phyloP scores from a whole-genome alignment of 2,329 filamentous ascomycete genomes.

The Monosporascus cannonballus region DNA sequence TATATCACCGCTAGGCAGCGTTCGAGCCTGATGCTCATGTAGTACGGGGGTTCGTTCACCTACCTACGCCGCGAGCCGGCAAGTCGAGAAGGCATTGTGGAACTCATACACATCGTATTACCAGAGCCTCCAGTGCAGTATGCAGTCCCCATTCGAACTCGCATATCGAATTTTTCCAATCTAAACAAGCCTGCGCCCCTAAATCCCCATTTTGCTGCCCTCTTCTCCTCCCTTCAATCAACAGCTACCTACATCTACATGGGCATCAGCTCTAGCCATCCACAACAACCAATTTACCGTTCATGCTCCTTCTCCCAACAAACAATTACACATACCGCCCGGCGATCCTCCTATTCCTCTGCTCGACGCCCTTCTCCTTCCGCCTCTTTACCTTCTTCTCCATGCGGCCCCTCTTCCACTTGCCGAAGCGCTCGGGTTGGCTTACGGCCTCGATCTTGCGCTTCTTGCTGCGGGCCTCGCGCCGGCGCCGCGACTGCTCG shows the following conservation, averaged over 20 bases:
- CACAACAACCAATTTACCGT: not conserved
- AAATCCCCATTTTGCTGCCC: no score
- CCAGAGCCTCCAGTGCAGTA: not conserved
- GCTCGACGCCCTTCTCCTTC: slow-evolving; percentile 71
- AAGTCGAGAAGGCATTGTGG: no score
- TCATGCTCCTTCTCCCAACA: slow-evolving; percentile 14
- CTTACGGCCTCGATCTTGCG: slow-evolving; percentile 82
- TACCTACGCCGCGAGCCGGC: no score
- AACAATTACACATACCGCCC: slow-evolving; percentile 56
- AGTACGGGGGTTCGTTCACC: no score
- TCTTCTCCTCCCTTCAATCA: not conserved
- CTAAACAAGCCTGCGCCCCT: not conserved
- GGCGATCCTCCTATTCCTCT: slow-evolving; percentile 54
- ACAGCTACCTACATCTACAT: not conserved
- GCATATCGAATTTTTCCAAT: not conserved
- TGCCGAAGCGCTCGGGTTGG: slow-evolving; percentile 71
- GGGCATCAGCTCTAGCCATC: not conserved
- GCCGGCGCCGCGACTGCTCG: slow-evolving; percentile 62
- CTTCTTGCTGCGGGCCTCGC: slow-evolving; percentile 74
- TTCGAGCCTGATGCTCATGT: no score
- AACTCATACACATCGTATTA: no score
- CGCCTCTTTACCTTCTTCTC: slow-evolving; percentile 78
- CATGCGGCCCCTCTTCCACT: slow-evolving; percentile 75
- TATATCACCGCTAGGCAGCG: no score
- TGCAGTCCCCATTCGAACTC: not conserved